Percentiles rank a stretch among this genome's conserved stretches.
These are phyloP conservation scores for Fraxinus platypoda DNA, from an alignment of 305 asterid species.

Conservation along the genomic window DNA sequence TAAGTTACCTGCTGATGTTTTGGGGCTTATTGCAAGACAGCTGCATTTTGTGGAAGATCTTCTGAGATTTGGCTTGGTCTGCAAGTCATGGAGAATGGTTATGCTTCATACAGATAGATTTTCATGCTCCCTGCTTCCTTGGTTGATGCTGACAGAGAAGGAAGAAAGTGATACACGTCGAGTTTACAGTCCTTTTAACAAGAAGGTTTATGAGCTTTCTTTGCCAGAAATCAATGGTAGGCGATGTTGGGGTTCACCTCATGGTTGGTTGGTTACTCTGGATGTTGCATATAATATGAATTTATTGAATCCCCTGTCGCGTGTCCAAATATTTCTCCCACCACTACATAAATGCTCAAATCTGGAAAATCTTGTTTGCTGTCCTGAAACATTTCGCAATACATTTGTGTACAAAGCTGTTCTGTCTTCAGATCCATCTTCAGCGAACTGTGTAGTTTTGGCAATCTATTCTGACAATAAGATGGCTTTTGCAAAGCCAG, in stretches of 20 bases:
- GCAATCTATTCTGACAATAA: slow-evolving; percentile 21
- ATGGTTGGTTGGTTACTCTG: slow-evolving; percentile 30
- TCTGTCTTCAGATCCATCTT: slow-evolving; percentile 31
- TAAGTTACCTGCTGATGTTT: slow-evolving; percentile 25
- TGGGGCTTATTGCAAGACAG: slow-evolving; percentile 23
- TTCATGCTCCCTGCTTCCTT: slow-evolving; percentile 27
- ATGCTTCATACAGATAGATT: slow-evolving; percentile 2
- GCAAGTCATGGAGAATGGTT: slow-evolving; percentile 28
- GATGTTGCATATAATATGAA: slow-evolving; percentile 5
- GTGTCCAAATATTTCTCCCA: slow-evolving; percentile 19
- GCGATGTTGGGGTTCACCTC: slow-evolving; percentile 40
- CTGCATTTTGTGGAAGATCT: slow-evolving; percentile 25
- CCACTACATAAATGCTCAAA: slow-evolving; percentile 17
- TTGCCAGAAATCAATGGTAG: slow-evolving; percentile 22
- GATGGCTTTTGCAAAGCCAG: slow-evolving; percentile 24
- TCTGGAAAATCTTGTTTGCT: not conserved
- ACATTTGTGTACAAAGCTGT: slow-evolving; percentile 26
- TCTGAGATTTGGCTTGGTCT: slow-evolving; percentile 19
- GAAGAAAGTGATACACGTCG: not conserved
- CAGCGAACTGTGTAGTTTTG: slow-evolving; percentile 24
- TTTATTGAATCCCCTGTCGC: slow-evolving; percentile 26
- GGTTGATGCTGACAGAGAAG: slow-evolving; percentile 27
- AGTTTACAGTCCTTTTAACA: slow-evolving; percentile 20
- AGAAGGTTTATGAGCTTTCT: slow-evolving; percentile 14
- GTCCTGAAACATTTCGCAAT: not conserved